Evolutionary conservation across 2,329 filamentous ascomycete species (phyloP).

Genomic region (Colletotrichum cordylinicola): DNA sequence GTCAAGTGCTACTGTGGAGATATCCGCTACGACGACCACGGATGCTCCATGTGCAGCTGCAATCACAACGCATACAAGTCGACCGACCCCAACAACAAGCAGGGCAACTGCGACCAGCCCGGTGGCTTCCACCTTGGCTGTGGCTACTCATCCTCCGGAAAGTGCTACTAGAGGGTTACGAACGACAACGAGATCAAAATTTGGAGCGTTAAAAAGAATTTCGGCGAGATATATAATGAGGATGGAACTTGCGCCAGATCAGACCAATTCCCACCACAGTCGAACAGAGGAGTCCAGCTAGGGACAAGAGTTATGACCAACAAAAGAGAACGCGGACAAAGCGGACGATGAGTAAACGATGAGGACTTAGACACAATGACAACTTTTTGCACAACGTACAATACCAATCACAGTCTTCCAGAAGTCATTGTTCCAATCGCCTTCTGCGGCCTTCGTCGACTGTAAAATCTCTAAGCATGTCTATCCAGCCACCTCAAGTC

Average conservation of each 20-base stretch:
- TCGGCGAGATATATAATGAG: background rate
- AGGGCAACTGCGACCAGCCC: background rate
- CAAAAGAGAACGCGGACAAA: background rate
- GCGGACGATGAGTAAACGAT: background rate
- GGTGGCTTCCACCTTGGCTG: background rate
- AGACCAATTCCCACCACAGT: background rate
- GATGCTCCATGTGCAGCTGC: background rate
- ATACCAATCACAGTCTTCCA: background rate
- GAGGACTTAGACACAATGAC: background rate
- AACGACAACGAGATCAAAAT: background rate
- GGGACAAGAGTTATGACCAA: background rate
- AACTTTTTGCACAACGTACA: background rate
- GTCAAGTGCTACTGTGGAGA: background rate
- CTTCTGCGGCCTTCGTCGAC: background rate
- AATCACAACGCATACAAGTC: background rate
- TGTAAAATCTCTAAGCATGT: background rate
- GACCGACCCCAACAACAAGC: background rate
- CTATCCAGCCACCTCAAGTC: background rate
- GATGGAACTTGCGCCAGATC: background rate
- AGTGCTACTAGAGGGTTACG: background rate
- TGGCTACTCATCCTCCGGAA: background rate
- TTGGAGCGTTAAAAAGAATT: background rate
- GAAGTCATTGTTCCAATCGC: background rate
- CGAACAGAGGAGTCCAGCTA: background rate
- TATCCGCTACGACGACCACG: rapidly evolving